A percentile compares a stretch with the other conserved stretches of the same genome.
Evolutionary conservation across 306 rosid species (phyloP).

Genomic region (Citrullus mucosospermus): DNA sequence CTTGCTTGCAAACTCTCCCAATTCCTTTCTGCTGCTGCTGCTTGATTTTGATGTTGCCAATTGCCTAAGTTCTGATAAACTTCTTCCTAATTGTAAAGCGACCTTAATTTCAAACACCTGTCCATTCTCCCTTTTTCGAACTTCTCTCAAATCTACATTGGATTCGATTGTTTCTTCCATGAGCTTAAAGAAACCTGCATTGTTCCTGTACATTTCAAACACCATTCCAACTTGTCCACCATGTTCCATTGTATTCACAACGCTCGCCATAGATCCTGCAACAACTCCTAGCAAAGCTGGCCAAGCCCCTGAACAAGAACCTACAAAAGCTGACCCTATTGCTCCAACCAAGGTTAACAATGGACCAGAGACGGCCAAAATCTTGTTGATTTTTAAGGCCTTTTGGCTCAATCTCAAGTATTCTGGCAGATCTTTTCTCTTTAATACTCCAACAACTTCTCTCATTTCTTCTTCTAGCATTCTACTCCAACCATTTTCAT

Average conservation of each 20-base stretch:
- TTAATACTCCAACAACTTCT: slow-evolving; percentile 21
- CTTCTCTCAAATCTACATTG: slow-evolving; percentile 29
- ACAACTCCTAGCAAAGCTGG: slow-evolving; percentile 38
- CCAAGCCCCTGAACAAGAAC: slow-evolving; percentile 19
- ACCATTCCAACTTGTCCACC: slow-evolving; percentile 89
- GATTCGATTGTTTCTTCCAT: slow-evolving; percentile 44
- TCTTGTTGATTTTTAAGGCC: slow-evolving; percentile 31
- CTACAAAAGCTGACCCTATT: slow-evolving; percentile 27
- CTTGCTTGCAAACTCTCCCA: slow-evolving; percentile 54
- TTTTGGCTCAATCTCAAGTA: slow-evolving; percentile 30
- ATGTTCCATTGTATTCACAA: slow-evolving; percentile 57
- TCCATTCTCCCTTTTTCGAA: slow-evolving; percentile 45
- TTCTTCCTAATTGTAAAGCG: slow-evolving; percentile 56
- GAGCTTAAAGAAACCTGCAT: slow-evolving; percentile 50
- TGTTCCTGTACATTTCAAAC: slow-evolving; percentile 50
- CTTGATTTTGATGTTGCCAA: slow-evolving; percentile 19
- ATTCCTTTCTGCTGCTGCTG: background rate
- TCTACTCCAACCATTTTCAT: slow-evolving; percentile 46
- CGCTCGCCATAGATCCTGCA: slow-evolving; percentile 50
- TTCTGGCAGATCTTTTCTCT: slow-evolving; percentile 37
- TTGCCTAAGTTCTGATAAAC: slow-evolving; percentile 41
- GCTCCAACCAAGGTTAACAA: slow-evolving; percentile 43
- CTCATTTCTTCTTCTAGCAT: slow-evolving; percentile 52
- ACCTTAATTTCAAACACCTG: slow-evolving; percentile 44
- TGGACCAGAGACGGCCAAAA: slow-evolving; percentile 59